A percentile compares a stretch with the other conserved stretches of the same genome.
phyloP scores from a whole-genome alignment of 2,329 filamentous ascomycete genomes.

The Pezicula carpinea region DNA sequence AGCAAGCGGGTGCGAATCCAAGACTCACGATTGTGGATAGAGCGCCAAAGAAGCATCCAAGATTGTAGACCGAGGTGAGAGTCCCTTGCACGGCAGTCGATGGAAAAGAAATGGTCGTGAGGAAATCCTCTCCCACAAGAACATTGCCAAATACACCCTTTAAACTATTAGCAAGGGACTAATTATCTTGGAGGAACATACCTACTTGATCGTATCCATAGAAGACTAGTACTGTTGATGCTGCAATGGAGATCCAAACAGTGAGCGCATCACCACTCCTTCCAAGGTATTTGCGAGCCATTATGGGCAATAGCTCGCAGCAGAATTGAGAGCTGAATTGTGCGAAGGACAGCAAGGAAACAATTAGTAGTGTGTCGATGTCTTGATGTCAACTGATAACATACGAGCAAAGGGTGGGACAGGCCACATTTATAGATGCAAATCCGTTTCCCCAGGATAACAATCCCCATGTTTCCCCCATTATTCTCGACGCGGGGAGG shows the following conservation, averaged over 20 bases:
- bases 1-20: neutral
- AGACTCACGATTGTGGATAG: constrained; percentile 31
- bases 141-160: constrained; percentile 34
- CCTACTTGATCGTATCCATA: constrained; percentile 40
- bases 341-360: neutral
- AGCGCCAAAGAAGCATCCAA: constrained; percentile 37
- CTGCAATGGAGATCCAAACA: constrained; percentile 46
- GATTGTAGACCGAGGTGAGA: constrained; percentile 38
- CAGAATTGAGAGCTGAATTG: neutral
- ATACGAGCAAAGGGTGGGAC: too few relatives aligned
- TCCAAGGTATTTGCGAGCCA: constrained; percentile 45
- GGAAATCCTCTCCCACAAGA: constrained; percentile 39
- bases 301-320: constrained; percentile 10
- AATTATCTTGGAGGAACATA: neutral
- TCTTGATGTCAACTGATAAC: too few relatives aligned
- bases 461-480: too few relatives aligned
- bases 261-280: constrained; percentile 46
- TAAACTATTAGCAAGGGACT: neutral
- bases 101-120: constrained; percentile 34
- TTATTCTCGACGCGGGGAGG: too few relatives aligned
- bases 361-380: too few relatives aligned
- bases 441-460: too few relatives aligned
- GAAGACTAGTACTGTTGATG: constrained; percentile 44
- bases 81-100: constrained; percentile 34
- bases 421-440: too few relatives aligned